Conservation (phyloP, 805 yeast species). For the Candida sphagnicola region DNA sequence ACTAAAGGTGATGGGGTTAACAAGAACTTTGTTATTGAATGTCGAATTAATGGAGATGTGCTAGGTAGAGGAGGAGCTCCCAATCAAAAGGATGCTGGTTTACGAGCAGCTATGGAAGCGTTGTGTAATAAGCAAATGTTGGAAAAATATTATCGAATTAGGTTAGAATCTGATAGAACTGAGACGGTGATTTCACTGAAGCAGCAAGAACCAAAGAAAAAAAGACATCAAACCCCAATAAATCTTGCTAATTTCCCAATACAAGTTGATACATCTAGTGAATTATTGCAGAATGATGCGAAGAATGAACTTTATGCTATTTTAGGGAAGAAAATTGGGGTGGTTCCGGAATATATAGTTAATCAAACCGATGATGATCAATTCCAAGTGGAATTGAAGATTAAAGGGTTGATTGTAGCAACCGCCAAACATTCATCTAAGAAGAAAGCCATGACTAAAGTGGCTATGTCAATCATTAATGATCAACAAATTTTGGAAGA, state of each 20-base stretch:
- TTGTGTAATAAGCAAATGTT: constrained; percentile 53
- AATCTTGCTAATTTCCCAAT: constrained; percentile 22
- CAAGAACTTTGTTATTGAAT: constrained; percentile 59
- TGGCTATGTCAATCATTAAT: constrained; percentile 35
- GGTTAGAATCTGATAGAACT: constrained; percentile 31
- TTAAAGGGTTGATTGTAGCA: constrained; percentile 26
- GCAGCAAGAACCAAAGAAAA: constrained; percentile 5
- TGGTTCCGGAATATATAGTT: constrained; percentile 31
- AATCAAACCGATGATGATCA: constrained; percentile 18
- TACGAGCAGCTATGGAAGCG: constrained; percentile 81
- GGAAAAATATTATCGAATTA: constrained; percentile 56
- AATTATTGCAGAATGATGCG: constrained; percentile 29
- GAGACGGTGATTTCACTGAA: constrained; percentile 8
- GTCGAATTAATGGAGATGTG: constrained; percentile 59
- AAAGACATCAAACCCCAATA: constrained; percentile 3
- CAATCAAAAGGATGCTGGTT: constrained; percentile 72
- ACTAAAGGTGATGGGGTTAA: constrained; percentile 43
- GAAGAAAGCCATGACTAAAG: constrained; percentile 38
- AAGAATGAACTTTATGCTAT: constrained; percentile 38
- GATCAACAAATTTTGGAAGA: constrained; percentile 8
- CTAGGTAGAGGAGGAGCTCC: constrained; percentile 73
- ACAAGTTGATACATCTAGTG: constrained; percentile 18
- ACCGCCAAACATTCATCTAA: constrained; percentile 31
- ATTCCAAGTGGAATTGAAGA: constrained; percentile 25
- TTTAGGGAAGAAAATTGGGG: constrained; percentile 31